These are phyloP conservation scores for Fusarium transvaalense DNA, from an alignment of 2,329 filamentous ascomycete species.

Conservation along the genomic window DNA sequence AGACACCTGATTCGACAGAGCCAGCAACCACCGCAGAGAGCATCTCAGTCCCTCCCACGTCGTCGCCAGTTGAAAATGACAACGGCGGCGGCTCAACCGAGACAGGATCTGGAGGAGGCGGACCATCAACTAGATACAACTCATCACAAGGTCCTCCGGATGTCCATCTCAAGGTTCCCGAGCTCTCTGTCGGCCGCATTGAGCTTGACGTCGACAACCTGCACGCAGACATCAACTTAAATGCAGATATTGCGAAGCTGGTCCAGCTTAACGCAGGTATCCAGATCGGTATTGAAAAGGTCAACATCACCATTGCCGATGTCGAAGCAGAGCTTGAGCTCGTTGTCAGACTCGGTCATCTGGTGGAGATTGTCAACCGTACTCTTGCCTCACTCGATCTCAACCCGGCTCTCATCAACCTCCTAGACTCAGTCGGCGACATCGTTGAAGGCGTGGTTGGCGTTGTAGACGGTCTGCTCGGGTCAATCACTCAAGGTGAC, in stretches of 20 bases:
- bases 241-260: constrained; percentile 22
- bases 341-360: constrained; percentile 20
- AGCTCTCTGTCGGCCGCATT: constrained; percentile 30
- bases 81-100: constrained; percentile 8
- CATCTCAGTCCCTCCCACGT: constrained; percentile 20
- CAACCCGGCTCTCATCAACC: constrained; percentile 24
- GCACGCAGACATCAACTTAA: constrained; percentile 32
- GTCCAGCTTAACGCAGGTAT: constrained; percentile 30
- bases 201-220: constrained; percentile 32
- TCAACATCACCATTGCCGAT: constrained; percentile 31
- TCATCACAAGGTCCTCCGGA: constrained; percentile 29
- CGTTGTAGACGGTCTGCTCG: constrained; percentile 22
- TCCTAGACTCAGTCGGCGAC: constrained; percentile 26
- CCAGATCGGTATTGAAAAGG: constrained; percentile 26
- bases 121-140: constrained; percentile 3
- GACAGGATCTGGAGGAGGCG: not conserved
- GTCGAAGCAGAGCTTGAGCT: constrained; percentile 33
- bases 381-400: constrained; percentile 29
- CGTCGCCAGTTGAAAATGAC: not conserved
- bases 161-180: constrained; percentile 27
- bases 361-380: constrained; percentile 31
- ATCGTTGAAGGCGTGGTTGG: constrained; percentile 22
- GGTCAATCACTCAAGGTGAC: constrained; percentile 28
- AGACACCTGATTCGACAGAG: constrained; percentile 30
- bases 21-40: constrained; percentile 25